These are phyloP conservation scores for Allantophomopsis lycopodina DNA, from an alignment of 2,329 filamentous ascomycete species.

Conservation along the genomic window DNA sequence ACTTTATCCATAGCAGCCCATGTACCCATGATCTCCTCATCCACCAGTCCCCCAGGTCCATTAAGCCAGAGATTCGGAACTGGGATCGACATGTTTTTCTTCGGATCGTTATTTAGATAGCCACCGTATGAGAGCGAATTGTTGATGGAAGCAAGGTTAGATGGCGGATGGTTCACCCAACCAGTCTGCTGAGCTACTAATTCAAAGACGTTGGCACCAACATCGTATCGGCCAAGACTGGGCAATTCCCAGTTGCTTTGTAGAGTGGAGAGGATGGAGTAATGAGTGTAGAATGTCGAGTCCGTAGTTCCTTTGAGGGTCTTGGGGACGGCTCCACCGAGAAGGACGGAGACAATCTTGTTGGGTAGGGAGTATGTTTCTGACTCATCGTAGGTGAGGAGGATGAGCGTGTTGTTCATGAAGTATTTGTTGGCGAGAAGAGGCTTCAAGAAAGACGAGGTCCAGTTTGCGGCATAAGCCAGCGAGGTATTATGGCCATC, in stretches of 20 bases:
- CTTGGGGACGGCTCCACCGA: slow-evolving; percentile 37
- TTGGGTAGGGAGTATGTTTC: slow-evolving; percentile 37
- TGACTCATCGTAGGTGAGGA: slow-evolving; percentile 45
- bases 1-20: slow-evolving; percentile 17
- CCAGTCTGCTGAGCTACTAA: slow-evolving; percentile 15
- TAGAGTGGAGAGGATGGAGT: slow-evolving; percentile 26
- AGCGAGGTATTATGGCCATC: slow-evolving; percentile 49
- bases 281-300: slow-evolving; percentile 31
- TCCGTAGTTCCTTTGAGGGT: slow-evolving; percentile 34
- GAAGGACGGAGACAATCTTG: slow-evolving; percentile 36
- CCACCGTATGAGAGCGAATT: slow-evolving; percentile 31
- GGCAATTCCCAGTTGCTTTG: slow-evolving; percentile 28
- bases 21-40: slow-evolving; percentile 16
- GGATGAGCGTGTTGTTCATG: slow-evolving; percentile 36
- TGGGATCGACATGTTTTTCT: slow-evolving; percentile 19
- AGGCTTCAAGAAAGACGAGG: slow-evolving; percentile 35
- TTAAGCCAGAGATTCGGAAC: slow-evolving; percentile 27
- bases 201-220: slow-evolving; percentile 21
- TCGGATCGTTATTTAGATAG: slow-evolving; percentile 21
- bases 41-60: slow-evolving; percentile 27
- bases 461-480: slow-evolving; percentile 35
- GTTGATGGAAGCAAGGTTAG: slow-evolving; percentile 22
- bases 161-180: slow-evolving; percentile 12
- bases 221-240: slow-evolving; percentile 28
- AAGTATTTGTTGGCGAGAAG: slow-evolving; percentile 35